A percentile compares a stretch with the other conserved stretches of the same genome.
These are phyloP conservation scores for Trypanosoma rangeli DNA, from an alignment of 208 protist genomes.

Conservation along the genomic window DNA sequence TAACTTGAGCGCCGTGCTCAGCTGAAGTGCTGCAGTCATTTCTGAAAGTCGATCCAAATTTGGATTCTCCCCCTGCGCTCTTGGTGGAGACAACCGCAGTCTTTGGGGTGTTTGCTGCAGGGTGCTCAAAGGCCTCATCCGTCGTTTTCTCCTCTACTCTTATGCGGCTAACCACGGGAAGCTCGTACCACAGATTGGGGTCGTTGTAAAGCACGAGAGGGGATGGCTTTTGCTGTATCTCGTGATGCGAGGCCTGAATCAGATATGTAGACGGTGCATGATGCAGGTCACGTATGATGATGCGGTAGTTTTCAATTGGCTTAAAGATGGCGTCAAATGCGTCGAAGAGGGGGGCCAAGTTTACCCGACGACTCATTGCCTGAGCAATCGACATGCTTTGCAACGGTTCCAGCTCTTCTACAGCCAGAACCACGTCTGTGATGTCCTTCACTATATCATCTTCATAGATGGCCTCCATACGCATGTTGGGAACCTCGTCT, in stretches of 20 bases:
- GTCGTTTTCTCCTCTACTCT: constrained; percentile 26
- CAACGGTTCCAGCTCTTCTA: constrained; percentile 74
- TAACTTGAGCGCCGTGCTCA: neutral
- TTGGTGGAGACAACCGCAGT: neutral
- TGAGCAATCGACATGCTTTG: constrained; percentile 68
- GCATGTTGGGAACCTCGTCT: constrained; percentile 83
- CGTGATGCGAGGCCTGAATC: constrained; percentile 63
- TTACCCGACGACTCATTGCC: constrained; percentile 72
- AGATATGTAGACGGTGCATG: constrained; percentile 63
- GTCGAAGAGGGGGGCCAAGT: constrained; percentile 80
- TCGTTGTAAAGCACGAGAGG: constrained; percentile 79
- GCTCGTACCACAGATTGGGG: constrained; percentile 66
- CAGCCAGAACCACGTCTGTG: constrained; percentile 73
- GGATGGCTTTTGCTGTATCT: constrained; percentile 69
- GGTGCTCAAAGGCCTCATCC: neutral
- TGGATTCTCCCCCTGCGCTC: neutral
- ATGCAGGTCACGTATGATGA: constrained; percentile 72
- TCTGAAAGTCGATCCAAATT: neutral
- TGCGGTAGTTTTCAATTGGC: constrained; percentile 81
- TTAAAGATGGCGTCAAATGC: constrained; percentile 79
- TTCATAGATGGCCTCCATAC: constrained; percentile 79
- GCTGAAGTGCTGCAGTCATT: constrained; percentile 10
- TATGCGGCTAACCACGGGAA: constrained; percentile 59
- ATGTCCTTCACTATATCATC: constrained; percentile 88
- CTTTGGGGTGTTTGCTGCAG: neutral